Conservation (phyloP, 2,329 filamentous ascomycete genomes). For the Colletotrichum spinosum region DNA sequence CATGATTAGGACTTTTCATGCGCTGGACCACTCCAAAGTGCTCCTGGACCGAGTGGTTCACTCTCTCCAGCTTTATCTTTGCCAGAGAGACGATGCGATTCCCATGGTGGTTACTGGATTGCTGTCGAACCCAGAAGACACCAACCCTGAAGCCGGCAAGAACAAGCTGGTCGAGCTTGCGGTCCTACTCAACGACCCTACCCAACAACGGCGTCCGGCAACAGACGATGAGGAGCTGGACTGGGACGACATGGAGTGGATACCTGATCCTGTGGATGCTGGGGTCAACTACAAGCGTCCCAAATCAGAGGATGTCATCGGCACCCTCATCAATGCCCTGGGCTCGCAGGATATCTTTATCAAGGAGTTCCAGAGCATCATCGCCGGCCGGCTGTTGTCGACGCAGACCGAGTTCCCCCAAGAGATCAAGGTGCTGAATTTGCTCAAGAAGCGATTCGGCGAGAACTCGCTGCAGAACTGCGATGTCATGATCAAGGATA, state of each 20-base stretch:
- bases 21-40: conserved; percentile 81
- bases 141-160: conserved; percentile 51
- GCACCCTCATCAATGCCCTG: conserved; percentile 87
- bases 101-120: conserved; percentile 81
- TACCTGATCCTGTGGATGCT: conserved; percentile 92
- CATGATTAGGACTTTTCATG: conserved; percentile 82
- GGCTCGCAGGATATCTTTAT: conserved; percentile 93
- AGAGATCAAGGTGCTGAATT: conserved; percentile 83
- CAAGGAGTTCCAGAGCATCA: conserved; percentile 89
- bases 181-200: conserved; percentile 71
- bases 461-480: conserved; percentile 89
- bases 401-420: conserved; percentile 79
- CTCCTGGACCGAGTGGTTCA: conserved; percentile 79
- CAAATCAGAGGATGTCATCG: conserved; percentile 90
- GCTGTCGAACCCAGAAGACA: conserved; percentile 69
- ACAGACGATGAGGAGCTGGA: conserved; percentile 79
- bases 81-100: conserved; percentile 81
- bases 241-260: conserved; percentile 94
- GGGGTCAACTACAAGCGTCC: conserved; percentile 91
- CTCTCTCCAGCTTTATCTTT: conserved; percentile 80
- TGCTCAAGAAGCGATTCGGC: conserved; percentile 90
- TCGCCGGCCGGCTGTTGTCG: conserved; percentile 83
- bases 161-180: conserved; percentile 75
- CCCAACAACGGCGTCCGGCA: conserved; percentile 63
- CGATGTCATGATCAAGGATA: conserved; percentile 97